Evolutionary conservation across 306 rosid species (phyloP).

Genomic region (cucumber (Cucumis sativus)): DNA sequence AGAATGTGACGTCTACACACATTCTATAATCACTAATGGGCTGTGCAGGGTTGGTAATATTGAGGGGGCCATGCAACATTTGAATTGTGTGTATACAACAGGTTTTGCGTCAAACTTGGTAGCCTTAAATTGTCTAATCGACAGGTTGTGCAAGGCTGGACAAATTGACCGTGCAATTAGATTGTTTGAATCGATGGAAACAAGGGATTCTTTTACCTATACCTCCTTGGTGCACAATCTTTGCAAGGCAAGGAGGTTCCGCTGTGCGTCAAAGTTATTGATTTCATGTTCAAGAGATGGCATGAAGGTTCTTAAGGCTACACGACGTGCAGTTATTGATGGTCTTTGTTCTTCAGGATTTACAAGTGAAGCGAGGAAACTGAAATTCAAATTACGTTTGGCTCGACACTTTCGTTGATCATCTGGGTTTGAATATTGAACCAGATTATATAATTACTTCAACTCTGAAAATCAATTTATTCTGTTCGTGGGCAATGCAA

Average conservation of each 20-base stretch:
- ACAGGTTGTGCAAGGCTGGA: constrained; percentile 72
- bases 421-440: neutral
- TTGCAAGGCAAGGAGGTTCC: constrained; percentile 50
- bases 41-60: constrained; percentile 50
- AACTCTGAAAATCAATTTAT: neutral
- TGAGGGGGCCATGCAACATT: constrained; percentile 37
- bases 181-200: constrained; percentile 58
- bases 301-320: constrained; percentile 30
- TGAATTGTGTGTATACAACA: constrained; percentile 34
- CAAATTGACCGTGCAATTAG: constrained; percentile 47
- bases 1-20: constrained; percentile 51
- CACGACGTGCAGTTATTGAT: constrained; percentile 49
- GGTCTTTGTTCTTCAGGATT: constrained; percentile 45
- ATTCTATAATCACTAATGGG: constrained; percentile 52
- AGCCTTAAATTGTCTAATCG: constrained; percentile 54
- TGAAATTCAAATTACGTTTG: constrained; percentile 24
- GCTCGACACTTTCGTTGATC: constrained; percentile 28
- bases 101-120: constrained; percentile 53
- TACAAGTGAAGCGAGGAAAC: constrained; percentile 47
- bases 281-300: constrained; percentile 40
- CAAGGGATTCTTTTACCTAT: constrained; percentile 49
- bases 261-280: constrained; percentile 52
- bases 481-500: neutral
- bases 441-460: neutral
- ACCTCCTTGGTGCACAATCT: constrained; percentile 64